Evolutionary conservation across 2,329 filamentous ascomycete species (phyloP).

Genomic region (Esteya vermicola): DNA sequence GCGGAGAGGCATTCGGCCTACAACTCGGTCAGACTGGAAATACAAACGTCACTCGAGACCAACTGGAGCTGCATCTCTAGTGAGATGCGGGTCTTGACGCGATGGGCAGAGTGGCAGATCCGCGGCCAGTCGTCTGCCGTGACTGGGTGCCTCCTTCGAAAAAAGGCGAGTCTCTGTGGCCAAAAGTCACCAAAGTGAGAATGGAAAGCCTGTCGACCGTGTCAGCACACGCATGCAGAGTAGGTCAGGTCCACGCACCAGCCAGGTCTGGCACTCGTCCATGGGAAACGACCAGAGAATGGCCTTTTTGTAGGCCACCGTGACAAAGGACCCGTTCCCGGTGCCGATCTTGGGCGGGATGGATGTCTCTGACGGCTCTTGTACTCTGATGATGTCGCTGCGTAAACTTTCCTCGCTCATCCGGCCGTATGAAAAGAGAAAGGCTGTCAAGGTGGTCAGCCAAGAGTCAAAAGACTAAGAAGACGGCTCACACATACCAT

Average conservation of each 20-base stretch:
- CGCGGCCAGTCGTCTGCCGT: conserved; percentile 13
- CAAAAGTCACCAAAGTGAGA: conserved; percentile 28
- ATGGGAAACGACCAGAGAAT: conserved; percentile 24
- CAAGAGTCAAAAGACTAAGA: background rate
- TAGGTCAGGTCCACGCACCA: conserved; percentile 23
- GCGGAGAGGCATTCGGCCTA: background rate
- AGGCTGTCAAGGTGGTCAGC: conserved; percentile 2
- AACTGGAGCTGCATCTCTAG: conserved; percentile 11
- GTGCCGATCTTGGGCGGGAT: no score
- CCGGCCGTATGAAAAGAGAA: conserved; percentile 27
- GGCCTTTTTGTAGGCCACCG: conserved; percentile 20
- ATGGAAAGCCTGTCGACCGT: conserved; percentile 18
- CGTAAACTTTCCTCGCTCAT: no score
- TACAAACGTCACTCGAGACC: background rate
- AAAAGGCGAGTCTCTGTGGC: conserved; percentile 24
- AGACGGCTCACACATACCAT: conserved; percentile 19
- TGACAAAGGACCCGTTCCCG: no score
- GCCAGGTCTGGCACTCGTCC: conserved; percentile 28
- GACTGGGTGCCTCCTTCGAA: conserved; percentile 6
- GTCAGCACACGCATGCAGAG: no score
- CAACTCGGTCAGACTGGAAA: no score
- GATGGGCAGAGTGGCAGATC: conserved; percentile 11
- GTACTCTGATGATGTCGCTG: conserved; percentile 14
- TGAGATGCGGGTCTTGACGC: conserved; percentile 8
- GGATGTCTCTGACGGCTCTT: no score